These are phyloP conservation scores for Puccinia horiana DNA, from an alignment of 1,284 basidiomycete genomes.

Conservation along the genomic window DNA sequence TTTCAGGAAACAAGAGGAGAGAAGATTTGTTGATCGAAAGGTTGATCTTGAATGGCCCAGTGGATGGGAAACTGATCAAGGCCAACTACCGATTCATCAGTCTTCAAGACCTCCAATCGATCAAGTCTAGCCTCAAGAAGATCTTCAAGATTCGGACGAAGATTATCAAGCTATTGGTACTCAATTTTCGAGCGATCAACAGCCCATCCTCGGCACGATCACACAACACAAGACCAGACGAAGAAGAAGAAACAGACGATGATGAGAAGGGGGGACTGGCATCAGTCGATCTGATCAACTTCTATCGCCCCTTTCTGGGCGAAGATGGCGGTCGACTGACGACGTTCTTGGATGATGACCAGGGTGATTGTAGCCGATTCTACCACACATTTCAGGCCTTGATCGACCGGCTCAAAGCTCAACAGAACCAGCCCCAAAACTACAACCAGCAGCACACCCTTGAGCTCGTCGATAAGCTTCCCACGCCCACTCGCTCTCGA, in stretches of 20 bases:
- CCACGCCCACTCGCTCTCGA: not conserved
- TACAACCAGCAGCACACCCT: not conserved
- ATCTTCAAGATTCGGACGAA: slow-evolving; percentile 24
- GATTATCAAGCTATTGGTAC: not conserved
- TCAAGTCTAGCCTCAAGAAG: slow-evolving; percentile 30
- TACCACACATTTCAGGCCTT: not conserved
- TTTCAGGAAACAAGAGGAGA: not conserved
- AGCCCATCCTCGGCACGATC: not conserved
- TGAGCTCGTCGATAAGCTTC: not conserved
- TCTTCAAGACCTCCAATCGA: slow-evolving; percentile 41
- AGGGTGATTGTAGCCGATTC: not conserved
- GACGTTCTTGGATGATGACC: not conserved
- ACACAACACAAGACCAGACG: not conserved
- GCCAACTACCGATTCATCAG: slow-evolving; percentile 19
- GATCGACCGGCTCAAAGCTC: not conserved
- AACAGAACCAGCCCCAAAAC: not conserved
- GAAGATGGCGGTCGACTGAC: not conserved
- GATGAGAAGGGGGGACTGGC: not conserved
- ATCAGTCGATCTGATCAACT: not conserved
- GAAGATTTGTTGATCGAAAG: slow-evolving; percentile 10
- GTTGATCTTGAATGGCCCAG: slow-evolving; percentile 45
- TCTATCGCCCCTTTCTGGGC: not conserved
- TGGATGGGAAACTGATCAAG: slow-evolving; percentile 31
- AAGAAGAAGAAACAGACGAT: too few relatives aligned
- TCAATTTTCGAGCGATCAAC: not conserved